These are phyloP conservation scores for Austroboletus novae-zelandiae DNA, from an alignment of 1,284 basidiomycete species.

Conservation along the genomic window DNA sequence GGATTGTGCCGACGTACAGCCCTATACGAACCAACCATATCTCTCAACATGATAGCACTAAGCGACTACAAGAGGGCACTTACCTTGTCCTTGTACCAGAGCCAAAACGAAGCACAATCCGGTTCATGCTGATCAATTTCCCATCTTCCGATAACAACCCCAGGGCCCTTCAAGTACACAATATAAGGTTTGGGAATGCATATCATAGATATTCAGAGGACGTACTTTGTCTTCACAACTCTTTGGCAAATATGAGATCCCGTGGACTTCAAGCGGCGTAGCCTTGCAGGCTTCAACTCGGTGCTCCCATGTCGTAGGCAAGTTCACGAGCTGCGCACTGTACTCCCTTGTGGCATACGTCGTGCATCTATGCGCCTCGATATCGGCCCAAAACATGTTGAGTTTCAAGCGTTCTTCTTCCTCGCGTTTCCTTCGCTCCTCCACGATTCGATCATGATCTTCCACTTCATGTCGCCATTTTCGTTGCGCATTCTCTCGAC, in stretches of 20 bases:
- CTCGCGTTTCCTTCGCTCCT: constrained; percentile 13
- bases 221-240: constrained; percentile 25
- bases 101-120: constrained; percentile 22
- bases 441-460: constrained; percentile 11
- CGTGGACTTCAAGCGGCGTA: constrained; percentile 21
- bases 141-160: constrained; percentile 21
- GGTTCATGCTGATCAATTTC: constrained; percentile 22
- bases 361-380: constrained; percentile 19
- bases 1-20: constrained; percentile 17
- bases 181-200: constrained; percentile 1
- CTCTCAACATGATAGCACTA: background rate
- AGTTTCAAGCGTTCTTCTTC: constrained; percentile 20
- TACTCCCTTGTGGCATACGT: constrained; percentile 26
- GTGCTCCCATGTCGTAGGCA: constrained; percentile 16
- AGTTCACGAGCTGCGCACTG: constrained; percentile 21
- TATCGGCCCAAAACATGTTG: constrained; percentile 22
- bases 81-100: constrained; percentile 22
- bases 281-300: constrained; percentile 21
- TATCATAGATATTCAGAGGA: background rate
- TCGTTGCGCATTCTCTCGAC: constrained; percentile 1
- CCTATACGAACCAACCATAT: constrained; percentile 1
- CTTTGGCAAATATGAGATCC: constrained; percentile 17
- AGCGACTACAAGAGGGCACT: background rate
- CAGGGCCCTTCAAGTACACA: constrained; percentile 13
- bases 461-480: constrained; percentile 12